A percentile compares a stretch with the other conserved stretches of the same genome.
These are phyloP conservation scores for Teratosphaeria gauchensis DNA, from an alignment of 2,329 filamentous ascomycete species.

Conservation along the genomic window DNA sequence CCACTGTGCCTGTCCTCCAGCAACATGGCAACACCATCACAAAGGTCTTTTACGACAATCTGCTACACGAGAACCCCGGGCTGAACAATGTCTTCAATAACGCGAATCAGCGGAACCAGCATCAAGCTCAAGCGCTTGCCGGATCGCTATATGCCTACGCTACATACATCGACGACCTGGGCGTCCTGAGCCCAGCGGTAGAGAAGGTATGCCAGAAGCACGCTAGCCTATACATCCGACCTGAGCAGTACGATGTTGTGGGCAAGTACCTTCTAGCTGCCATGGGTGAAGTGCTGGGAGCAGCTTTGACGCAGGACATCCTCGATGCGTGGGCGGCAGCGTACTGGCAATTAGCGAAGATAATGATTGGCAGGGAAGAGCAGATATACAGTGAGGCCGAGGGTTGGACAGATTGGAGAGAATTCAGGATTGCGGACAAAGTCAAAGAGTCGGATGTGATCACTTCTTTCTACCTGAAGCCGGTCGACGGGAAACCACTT, in stretches of 20 bases:
- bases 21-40: slow-evolving; percentile 61
- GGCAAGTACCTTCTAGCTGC: slow-evolving; percentile 59
- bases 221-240: slow-evolving; percentile 56
- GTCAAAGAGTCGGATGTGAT: slow-evolving; percentile 58
- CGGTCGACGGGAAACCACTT: slow-evolving; percentile 51
- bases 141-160: slow-evolving; percentile 62
- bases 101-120: slow-evolving; percentile 57
- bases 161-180: slow-evolving; percentile 59
- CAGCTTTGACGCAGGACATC: slow-evolving; percentile 55
- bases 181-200: slow-evolving; percentile 44
- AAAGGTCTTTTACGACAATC: slow-evolving; percentile 60
- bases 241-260: slow-evolving; percentile 62
- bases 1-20: slow-evolving; percentile 59
- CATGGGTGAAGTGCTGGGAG: slow-evolving; percentile 57
- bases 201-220: slow-evolving; percentile 72
- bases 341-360: slow-evolving; percentile 63
- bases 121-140: slow-evolving; percentile 61
- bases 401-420: slow-evolving; percentile 58
- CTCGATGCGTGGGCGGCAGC: slow-evolving; percentile 60
- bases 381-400: slow-evolving; percentile 52
- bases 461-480: slow-evolving; percentile 59
- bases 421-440: slow-evolving; percentile 57
- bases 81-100: slow-evolving; percentile 64
- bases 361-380: slow-evolving; percentile 59
- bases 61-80: slow-evolving; percentile 55